Evolutionary conservation across 164 flowering plant species (phyloP).

Genomic region (Warburgia ugandensis): DNA sequence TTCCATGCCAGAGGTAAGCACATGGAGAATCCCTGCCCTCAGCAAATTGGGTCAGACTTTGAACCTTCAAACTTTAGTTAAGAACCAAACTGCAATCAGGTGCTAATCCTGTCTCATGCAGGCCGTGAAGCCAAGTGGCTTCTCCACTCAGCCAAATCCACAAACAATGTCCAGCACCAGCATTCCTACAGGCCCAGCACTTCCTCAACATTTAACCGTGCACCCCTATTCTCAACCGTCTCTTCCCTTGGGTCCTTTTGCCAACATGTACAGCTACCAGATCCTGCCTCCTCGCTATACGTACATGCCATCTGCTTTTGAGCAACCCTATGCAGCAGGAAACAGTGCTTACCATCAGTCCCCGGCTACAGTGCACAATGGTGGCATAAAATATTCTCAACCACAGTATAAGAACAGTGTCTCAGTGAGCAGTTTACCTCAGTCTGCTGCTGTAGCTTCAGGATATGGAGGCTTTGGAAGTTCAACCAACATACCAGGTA

Average conservation of each 20-base stretch:
- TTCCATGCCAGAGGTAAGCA: slow-evolving; percentile 72
- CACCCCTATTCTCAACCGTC: slow-evolving; percentile 83
- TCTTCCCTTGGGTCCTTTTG: slow-evolving; percentile 77
- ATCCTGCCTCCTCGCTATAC: slow-evolving; percentile 74
- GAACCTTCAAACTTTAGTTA: no score
- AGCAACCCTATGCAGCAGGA: no score
- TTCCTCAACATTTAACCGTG: slow-evolving; percentile 73
- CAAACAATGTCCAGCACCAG: slow-evolving; percentile 48
- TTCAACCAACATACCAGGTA: slow-evolving; percentile 58
- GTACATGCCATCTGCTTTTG: slow-evolving; percentile 79
- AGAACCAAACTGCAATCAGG: no score
- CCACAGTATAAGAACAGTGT: slow-evolving; percentile 81
- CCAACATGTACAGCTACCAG: slow-evolving; percentile 78
- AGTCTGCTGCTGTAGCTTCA: slow-evolving; percentile 60
- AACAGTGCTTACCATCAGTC: slow-evolving; percentile 82
- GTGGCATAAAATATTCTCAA: slow-evolving; percentile 34
- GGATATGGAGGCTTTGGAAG: slow-evolving; percentile 87
- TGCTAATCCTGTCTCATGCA: no score
- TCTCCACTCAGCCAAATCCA: slow-evolving; percentile 46
- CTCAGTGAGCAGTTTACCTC: slow-evolving; percentile 73
- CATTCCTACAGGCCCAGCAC: slow-evolving; percentile 58
- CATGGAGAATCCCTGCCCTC: no score
- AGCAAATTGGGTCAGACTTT: no score
- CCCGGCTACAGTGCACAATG: slow-evolving; percentile 49
- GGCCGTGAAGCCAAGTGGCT: slow-evolving; percentile 49